Evolutionary conservation across 2,329 filamentous ascomycete species (phyloP), one percentile per base, ranked within the genome.

Genomic region (Verticillium klebahnii): DNA sequence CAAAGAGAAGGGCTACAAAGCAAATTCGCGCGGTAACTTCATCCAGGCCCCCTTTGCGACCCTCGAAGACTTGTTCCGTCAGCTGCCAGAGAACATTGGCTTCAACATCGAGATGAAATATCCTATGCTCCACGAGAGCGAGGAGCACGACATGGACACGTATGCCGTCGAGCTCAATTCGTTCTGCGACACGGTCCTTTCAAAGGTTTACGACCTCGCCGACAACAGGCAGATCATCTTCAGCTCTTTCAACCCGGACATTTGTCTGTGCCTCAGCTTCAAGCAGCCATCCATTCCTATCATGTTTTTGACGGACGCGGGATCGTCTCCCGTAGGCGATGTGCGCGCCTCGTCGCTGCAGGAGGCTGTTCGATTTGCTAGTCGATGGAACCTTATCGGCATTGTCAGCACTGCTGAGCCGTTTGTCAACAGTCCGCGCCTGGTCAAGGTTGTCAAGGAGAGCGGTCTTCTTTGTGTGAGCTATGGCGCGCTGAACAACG

Each of bases 101-200:
- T 99, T 99, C 83, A 98, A 99, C 76, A 96, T 99, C 68, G 95
- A 99, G 79, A 91, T 99, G 85, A 98, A 99, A 77, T 99, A 99
- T 73, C 95, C 95, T 5, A 98, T 98, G 93, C 85, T 99, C 52
- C 90, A 94, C 73, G 96, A 99, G 80, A 92, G 88, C 62, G 92
- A 97, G 74, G 91, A 96, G 73, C 91, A 97, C 67, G 92, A 96
- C 68, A 97, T 98, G 93, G 94, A 97, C 73, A 91, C 91, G 3
- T 97, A 97, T 71, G 93, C 92, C 0, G 91, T 98, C 56, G 95
- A 99, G 77, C 85, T 98, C 68, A 98, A 98, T 77, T 92, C 90
- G 1, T 99, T 98, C 74, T 94, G 96, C 71, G 95, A 99, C 74
- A 97, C 92, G 0, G 91, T 99, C 3, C 82, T 99, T 9, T 84